Conservation (phyloP, 202 grass and related monocot genomes). For the Schoenoplectus triqueter region DNA sequence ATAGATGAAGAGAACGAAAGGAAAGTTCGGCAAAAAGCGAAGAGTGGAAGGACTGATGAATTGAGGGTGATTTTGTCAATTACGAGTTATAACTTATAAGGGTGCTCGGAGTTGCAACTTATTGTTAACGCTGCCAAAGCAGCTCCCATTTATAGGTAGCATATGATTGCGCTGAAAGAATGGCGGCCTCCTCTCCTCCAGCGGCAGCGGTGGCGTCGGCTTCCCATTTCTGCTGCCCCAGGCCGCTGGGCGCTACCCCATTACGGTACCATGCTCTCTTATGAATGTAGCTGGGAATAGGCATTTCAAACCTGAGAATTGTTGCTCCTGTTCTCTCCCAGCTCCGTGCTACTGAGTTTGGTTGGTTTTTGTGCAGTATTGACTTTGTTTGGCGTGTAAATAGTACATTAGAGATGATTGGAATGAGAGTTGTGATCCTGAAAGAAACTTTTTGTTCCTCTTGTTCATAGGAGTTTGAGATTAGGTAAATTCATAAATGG, state of each 20-base stretch:
- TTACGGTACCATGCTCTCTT: neutral
- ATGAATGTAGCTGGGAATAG: neutral
- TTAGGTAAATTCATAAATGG: neutral
- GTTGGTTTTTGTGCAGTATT: neutral
- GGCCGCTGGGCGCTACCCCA: neutral
- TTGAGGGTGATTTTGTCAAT: too few relatives aligned
- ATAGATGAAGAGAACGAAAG: too few relatives aligned
- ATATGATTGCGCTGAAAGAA: conserved; percentile 33
- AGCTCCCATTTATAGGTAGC: neutral
- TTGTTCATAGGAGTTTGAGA: conserved; percentile 2
- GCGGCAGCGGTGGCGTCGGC: neutral
- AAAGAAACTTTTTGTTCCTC: neutral
- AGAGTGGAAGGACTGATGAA: too few relatives aligned
- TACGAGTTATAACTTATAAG: too few relatives aligned
- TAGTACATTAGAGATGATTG: neutral
- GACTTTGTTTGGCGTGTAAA: neutral
- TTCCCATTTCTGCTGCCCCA: conserved; percentile 33
- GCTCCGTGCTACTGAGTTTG: neutral
- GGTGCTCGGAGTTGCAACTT: too few relatives aligned
- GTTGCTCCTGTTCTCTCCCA: too few relatives aligned
- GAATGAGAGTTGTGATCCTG: neutral
- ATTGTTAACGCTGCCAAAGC: too few relatives aligned
- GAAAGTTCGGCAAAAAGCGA: too few relatives aligned
- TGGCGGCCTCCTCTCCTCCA: conserved; percentile 37
- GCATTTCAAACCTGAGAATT: neutral